phyloP scores from a whole-genome alignment of 345 rosid genomes.

The Aethionema arabicum region DNA sequence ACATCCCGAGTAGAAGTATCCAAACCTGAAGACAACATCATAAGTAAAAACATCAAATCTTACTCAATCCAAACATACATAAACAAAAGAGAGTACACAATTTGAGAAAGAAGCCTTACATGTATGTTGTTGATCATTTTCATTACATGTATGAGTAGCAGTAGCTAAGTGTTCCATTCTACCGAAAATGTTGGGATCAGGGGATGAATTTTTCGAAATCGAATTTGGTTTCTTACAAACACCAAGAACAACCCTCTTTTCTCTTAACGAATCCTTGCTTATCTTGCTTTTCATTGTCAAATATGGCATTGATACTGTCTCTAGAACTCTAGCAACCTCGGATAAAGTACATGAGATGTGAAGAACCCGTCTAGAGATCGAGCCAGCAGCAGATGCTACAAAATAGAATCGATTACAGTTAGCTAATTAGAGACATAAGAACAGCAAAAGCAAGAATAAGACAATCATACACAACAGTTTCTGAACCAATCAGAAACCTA shows the following conservation, averaged over 20 bases:
- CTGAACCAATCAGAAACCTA: background rate
- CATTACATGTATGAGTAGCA: conserved; percentile 8
- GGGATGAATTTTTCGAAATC: background rate
- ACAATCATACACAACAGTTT: too few species aligned
- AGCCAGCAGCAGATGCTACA: conserved; percentile 8
- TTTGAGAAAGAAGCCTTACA: background rate
- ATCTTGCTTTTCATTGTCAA: conserved; percentile 20
- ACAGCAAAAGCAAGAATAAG: background rate
- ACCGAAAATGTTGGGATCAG: background rate
- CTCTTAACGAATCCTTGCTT: conserved; percentile 15
- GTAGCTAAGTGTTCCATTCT: conserved; percentile 6
- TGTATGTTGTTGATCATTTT: background rate
- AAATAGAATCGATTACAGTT: background rate
- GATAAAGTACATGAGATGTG: background rate
- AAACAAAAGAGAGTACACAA: background rate
- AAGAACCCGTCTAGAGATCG: background rate
- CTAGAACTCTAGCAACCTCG: background rate
- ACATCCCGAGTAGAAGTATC: conserved; percentile 14
- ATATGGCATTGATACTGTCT: conserved; percentile 16
- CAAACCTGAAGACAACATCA: conserved; percentile 4
- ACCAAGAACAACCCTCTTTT: conserved; percentile 8
- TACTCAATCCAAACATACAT: background rate
- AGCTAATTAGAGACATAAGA: background rate
- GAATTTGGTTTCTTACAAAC: conserved; percentile 9
- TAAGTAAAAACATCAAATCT: background rate